Evolutionary conservation across 2,329 filamentous ascomycete genomes (phyloP).

Genomic region (Ascomycota sp.): DNA sequence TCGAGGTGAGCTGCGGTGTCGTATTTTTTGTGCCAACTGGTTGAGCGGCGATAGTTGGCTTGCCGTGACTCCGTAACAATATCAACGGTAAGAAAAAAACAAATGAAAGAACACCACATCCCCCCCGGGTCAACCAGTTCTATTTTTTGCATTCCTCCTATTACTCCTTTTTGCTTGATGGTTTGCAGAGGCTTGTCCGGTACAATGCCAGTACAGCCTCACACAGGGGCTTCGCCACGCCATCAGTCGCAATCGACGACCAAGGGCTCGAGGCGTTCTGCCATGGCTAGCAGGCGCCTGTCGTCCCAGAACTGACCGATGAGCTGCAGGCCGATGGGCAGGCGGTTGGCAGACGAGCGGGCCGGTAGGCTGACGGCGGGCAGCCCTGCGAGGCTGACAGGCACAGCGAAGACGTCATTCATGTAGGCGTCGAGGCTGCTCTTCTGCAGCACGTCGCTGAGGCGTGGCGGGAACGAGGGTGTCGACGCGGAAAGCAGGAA

Average conservation of each 20-base stretch:
- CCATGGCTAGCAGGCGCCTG: constrained; percentile 36
- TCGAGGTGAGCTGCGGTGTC: too few species aligned
- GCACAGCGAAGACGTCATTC: constrained; percentile 92
- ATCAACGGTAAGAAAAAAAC: too few species aligned
- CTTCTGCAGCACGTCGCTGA: constrained; percentile 35
- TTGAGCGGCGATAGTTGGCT: too few species aligned
- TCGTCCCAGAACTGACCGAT: constrained; percentile 73
- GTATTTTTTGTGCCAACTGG: too few species aligned
- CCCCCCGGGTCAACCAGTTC: too few species aligned
- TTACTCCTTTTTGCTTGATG: too few species aligned
- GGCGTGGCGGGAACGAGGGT: constrained; percentile 48
- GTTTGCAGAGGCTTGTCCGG: too few species aligned
- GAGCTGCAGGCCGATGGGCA: constrained; percentile 43
- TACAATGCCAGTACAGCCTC: too few species aligned
- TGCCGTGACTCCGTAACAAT: too few species aligned
- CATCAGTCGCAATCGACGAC: constrained; percentile 1
- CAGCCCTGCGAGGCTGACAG: constrained; percentile 76
- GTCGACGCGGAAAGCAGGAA: constrained; percentile 77
- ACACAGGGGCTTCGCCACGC: background rate
- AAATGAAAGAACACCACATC: too few species aligned
- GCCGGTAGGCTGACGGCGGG: constrained; percentile 69
- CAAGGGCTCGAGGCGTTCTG: constrained; percentile 20
- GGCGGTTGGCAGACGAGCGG: constrained; percentile 11
- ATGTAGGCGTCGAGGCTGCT: constrained; percentile 57
- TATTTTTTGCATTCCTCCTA: too few species aligned